Conservation (phyloP, 192 early-diverging fungal species). For the Coemansia sp. region DNA sequence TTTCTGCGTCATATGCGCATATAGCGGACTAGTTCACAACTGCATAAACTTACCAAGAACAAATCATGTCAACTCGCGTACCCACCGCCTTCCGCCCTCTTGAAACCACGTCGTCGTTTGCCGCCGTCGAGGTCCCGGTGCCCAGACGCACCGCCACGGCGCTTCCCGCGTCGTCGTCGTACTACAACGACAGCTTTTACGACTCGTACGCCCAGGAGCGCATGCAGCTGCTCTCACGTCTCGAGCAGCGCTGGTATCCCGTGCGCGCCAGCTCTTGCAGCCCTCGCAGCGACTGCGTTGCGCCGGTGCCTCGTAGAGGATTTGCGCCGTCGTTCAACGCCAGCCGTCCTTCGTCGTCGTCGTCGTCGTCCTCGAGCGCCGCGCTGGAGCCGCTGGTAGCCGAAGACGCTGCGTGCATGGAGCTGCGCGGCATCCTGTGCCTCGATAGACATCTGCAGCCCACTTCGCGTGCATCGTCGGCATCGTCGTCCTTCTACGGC, state of each 20-base stretch:
- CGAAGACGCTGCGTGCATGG: slow-evolving; percentile 43
- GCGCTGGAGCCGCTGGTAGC: slow-evolving; percentile 21
- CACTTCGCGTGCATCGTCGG: slow-evolving; percentile 34
- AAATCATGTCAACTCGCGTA: slow-evolving; percentile 39
- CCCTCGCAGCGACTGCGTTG: slow-evolving; percentile 30
- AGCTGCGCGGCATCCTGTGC: slow-evolving; percentile 49
- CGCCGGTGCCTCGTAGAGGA: slow-evolving; percentile 37
- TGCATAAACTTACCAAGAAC: background rate
- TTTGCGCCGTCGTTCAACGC: slow-evolving; percentile 7
- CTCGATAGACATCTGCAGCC: slow-evolving; percentile 8
- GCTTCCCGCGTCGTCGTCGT: slow-evolving; percentile 31
- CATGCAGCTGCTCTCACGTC: slow-evolving; percentile 33
- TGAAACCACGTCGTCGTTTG: slow-evolving; percentile 34
- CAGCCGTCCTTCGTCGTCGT: slow-evolving; percentile 26
- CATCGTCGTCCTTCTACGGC: slow-evolving; percentile 16
- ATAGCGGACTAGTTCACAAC: background rate
- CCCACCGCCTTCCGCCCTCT: slow-evolving; percentile 55
- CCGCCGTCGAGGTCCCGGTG: slow-evolving; percentile 5
- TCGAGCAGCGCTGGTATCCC: slow-evolving; percentile 51
- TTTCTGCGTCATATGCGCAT: slow-evolving; percentile 9
- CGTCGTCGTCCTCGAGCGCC: slow-evolving; percentile 5
- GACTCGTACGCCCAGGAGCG: slow-evolving; percentile 35
- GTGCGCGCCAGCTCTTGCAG: slow-evolving; percentile 14
- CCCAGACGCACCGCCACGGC: slow-evolving; percentile 41
- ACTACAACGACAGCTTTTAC: slow-evolving; percentile 1